Conservation (phyloP, 1,139 yeast species). For the Tardiomyces depauwii region DNA sequence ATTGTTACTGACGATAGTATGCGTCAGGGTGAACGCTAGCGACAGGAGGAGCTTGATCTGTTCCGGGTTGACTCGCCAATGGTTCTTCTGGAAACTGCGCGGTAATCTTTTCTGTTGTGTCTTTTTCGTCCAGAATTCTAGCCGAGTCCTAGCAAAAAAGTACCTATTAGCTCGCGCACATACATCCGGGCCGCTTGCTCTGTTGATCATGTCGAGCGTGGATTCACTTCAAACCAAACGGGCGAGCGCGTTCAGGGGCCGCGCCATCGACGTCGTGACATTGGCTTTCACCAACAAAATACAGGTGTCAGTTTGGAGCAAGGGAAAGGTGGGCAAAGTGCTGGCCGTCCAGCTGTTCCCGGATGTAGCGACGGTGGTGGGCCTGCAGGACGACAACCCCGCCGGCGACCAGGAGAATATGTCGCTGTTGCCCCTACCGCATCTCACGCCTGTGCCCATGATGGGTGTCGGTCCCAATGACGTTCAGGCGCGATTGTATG, state of each 20-base stretch:
- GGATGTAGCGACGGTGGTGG: neutral
- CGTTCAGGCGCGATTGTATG: conserved; percentile 22
- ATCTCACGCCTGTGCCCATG: conserved; percentile 25
- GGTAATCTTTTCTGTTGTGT: no score
- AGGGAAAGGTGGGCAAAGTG: conserved; percentile 23
- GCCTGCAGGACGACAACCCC: neutral
- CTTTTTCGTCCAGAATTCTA: no score
- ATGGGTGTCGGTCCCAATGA: conserved; percentile 22
- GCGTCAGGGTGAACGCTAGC: no score
- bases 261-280: conserved; percentile 19
- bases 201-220: neutral
- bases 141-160: no score
- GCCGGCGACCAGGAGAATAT: neutral
- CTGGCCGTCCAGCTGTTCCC: conserved; percentile 12
- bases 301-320: conserved; percentile 22
- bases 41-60: no score
- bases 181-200: no score
- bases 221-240: neutral
- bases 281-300: conserved; percentile 24
- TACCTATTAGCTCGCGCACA: no score
- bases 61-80: no score
- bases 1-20: no score
- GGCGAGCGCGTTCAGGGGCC: neutral
- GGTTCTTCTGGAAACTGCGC: no score
- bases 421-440: conserved; percentile 15